Base-by-base conservation (phyloP, 352 stramenopile species). In the Discostella stelligera region DNA sequence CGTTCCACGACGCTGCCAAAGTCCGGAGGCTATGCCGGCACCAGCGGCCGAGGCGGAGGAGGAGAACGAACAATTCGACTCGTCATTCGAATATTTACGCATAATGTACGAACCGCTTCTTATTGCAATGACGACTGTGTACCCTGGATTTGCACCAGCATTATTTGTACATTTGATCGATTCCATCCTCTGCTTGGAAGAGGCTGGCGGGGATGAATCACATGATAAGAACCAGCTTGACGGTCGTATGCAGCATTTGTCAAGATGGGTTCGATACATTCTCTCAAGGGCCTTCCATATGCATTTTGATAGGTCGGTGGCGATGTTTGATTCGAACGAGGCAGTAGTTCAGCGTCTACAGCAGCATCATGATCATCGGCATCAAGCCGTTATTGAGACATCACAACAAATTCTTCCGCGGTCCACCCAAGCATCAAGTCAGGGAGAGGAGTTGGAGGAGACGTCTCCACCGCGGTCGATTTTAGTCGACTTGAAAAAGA, bases 131-230 rank as follows among this genome's bases (percentile, higher is more conserved):
- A 66, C 61, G 9, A 71, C 63, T 52, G 21, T 30, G 20, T 90
- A 82, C 69, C 82, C 86, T 53, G 86, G 86, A 59, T 90, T 91
- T 44, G 30, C 80, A 14, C 10, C 59, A 18, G 58, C 69, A 4
- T 53, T 91, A 14, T 69, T 89, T 53, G 74, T 85, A 5, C 73
- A 90, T 67, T 60, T 91, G 62, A 65, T 90, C 25, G 83, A 90
- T 69, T 85, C 52, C 60, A 65, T 89, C 25, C 49, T 90, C 30
- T 77, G 63, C 7, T 69, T 85, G 44, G 71, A 86, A 60, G 41
- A 54, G 25, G 41, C n/a, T 6, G 48, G 20, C 5, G 14, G 13
- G 11, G 55, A 71, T 9, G 65, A 46, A 16, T 41, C 48, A 21
- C 25, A 44, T 46, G 50, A 63, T 46, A 50, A 66, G 58, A 62